Conservation (phyloP, 179 eudicot genomes). For the Beta corolliflora region DNA sequence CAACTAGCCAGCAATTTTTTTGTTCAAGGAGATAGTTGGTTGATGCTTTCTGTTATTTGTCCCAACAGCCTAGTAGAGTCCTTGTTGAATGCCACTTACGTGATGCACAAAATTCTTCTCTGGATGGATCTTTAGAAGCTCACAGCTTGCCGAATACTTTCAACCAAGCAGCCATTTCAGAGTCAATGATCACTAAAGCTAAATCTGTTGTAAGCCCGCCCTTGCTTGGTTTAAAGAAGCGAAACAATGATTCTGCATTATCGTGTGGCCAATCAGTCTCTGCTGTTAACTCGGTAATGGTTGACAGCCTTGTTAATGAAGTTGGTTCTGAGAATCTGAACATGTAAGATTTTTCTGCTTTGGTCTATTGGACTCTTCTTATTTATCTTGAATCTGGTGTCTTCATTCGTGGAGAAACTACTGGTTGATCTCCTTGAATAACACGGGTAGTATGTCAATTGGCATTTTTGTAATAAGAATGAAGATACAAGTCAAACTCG, state of each 20-base stretch:
- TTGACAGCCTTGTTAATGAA: conserved; percentile 50
- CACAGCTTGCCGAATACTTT: conserved; percentile 39
- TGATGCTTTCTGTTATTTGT: conserved; percentile 29
- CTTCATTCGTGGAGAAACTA: too few relatives aligned
- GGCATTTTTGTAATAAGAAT: too few relatives aligned
- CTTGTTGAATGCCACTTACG: conserved; percentile 55
- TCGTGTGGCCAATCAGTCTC: conserved; percentile 34
- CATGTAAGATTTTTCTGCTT: conserved; percentile 28
- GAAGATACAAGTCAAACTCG: too few relatives aligned
- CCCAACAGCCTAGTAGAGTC: conserved; percentile 46
- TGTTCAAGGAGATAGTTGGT: not conserved
- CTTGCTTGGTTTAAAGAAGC: conserved; percentile 34
- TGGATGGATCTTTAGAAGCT: conserved; percentile 44
- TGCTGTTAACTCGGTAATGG: conserved; percentile 28
- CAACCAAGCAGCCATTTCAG: conserved; percentile 34
- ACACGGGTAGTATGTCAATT: too few relatives aligned
- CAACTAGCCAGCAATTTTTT: not conserved
- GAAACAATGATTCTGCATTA: conserved; percentile 23
- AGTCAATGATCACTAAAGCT: conserved; percentile 35
- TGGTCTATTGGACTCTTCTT: conserved; percentile 1
- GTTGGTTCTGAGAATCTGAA: conserved; percentile 51
- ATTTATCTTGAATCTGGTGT: not conserved
- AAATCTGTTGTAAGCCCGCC: conserved; percentile 39
- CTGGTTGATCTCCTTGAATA: too few relatives aligned
- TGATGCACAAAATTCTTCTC: conserved; percentile 47